Conservation (phyloP, 768 basidiomycete species). For the Tulasnella sp. region DNA sequence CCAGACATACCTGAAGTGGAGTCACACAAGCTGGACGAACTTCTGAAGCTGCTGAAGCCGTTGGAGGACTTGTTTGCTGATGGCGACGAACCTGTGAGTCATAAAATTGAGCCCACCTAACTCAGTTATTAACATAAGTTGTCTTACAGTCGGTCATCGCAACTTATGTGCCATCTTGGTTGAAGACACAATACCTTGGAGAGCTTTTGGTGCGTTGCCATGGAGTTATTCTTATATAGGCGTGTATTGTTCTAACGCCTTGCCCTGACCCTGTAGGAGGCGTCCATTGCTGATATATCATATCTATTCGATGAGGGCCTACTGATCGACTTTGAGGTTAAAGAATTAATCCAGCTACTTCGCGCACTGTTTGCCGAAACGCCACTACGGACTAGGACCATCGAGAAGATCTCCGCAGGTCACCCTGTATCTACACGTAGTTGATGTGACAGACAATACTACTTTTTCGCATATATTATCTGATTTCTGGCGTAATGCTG, state of each 20-base stretch:
- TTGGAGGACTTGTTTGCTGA: slow-evolving; percentile 72
- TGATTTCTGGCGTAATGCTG: too few species aligned
- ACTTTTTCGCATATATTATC: too few species aligned
- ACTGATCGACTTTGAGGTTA: slow-evolving; percentile 75
- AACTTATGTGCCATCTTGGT: slow-evolving; percentile 81
- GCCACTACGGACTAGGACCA: slow-evolving; percentile 61
- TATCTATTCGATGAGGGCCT: slow-evolving; percentile 87
- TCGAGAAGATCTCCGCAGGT: slow-evolving; percentile 56
- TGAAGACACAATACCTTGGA: slow-evolving; percentile 88
- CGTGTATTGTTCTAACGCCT: background rate
- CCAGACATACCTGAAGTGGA: slow-evolving; percentile 82
- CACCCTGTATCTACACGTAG: slow-evolving; percentile 35
- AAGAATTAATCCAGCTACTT: slow-evolving; percentile 72
- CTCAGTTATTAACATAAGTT: background rate
- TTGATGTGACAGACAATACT: too few species aligned
- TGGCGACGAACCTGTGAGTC: slow-evolving; percentile 42
- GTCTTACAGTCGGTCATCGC: slow-evolving; percentile 51
- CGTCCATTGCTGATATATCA: slow-evolving; percentile 79
- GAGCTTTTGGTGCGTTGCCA: slow-evolving; percentile 65
- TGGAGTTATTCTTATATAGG: background rate
- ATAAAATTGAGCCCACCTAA: background rate
- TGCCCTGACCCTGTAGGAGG: slow-evolving; percentile 43
- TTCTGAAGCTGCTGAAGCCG: slow-evolving; percentile 64
- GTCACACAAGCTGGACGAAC: slow-evolving; percentile 67
- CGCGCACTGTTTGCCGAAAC: slow-evolving; percentile 83